A percentile compares a stretch with the other conserved stretches of the same genome.
These are phyloP conservation scores for Microdochium paspali DNA, from an alignment of 2,329 filamentous ascomycete species.

Conservation along the genomic window DNA sequence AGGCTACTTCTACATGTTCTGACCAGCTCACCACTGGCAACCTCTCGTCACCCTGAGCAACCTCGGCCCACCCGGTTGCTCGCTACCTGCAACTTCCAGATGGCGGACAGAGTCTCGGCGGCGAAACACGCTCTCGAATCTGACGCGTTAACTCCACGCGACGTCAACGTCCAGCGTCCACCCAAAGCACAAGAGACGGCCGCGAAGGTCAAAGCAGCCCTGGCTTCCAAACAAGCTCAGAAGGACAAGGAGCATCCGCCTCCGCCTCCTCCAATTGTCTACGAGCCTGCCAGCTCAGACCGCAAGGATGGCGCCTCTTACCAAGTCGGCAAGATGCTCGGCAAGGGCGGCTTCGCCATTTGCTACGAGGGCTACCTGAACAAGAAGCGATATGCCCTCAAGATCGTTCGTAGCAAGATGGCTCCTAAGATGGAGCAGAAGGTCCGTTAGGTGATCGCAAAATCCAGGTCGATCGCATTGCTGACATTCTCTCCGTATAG, in stretches of 20 bases:
- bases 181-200: conserved; percentile 21
- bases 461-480: background rate
- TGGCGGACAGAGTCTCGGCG: conserved; percentile 37
- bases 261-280: conserved; percentile 50
- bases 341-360: conserved; percentile 76
- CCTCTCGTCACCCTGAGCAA: background rate
- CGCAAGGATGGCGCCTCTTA: conserved; percentile 63
- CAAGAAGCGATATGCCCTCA: conserved; percentile 63
- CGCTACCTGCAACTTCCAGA: conserved; percentile 12
- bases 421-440: conserved; percentile 77
- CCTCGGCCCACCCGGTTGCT: background rate
- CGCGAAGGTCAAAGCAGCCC: conserved; percentile 41
- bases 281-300: conserved; percentile 57
- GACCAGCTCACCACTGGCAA: background rate
- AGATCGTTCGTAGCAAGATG: conserved; percentile 80
- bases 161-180: conserved; percentile 49
- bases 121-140: conserved; percentile 43
- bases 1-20: background rate
- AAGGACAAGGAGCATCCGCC: conserved; percentile 60
- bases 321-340: conserved; percentile 63
- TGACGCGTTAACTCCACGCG: conserved; percentile 56
- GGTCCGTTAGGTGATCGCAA: conserved; percentile 31
- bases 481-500: conserved; percentile 21
- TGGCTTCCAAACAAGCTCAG: conserved; percentile 17
- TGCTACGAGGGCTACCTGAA: conserved; percentile 66